Evolutionary conservation across 2,329 filamentous ascomycete genomes (phyloP), one percentile per base, ranked within the genome.

Genomic region (Ophiostoma ips): DNA sequence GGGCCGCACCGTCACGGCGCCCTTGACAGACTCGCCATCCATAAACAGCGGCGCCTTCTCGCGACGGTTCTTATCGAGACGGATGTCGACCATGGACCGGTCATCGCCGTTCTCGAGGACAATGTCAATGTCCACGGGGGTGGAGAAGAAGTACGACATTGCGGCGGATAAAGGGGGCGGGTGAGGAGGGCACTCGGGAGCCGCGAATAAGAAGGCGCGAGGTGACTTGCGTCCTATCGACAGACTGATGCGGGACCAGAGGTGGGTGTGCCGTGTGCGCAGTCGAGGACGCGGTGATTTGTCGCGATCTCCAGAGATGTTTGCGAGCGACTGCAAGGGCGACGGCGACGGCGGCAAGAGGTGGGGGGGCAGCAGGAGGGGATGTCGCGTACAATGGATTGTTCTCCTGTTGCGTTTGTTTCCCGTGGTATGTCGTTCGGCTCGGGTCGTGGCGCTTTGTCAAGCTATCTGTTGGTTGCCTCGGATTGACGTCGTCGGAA

Each of bases 131-230:
- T 98, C 92, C 68, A 98, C 86, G 50, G 92, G 92, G 53, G 90
- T 95, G 59, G 89, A 89, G 73, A 96, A 98, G 72, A 94, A 94
- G 71, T 94, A 94, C 59, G 92, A 94, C 92, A 96, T 95, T 59
- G 57, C 66, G 61, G 59, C 56, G 53, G 51, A 8, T 19, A 30
- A 19, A 5, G 24, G 19, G 5, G 21, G 24, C 10, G 24, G 15
- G 2, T 5, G 24, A 12, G 3, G 24, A 11, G 11, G 24, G 24
- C 30, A 13, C 3, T 15, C 24, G 30, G 40, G n/a, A 18, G 40
- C 15, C 8, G 40, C 7, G n/a, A 30, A 19, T n/a, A 9, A 10
- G 21, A 28, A 41, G 6, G 21, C 38, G 38, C 12, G 19, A 11
- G 21, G 18, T 41, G 13, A 6, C 12, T 41, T 15, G 15, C 21